These are phyloP conservation scores for Fraxinus ornus DNA, from an alignment of 305 asterid species.

Conservation along the genomic window DNA sequence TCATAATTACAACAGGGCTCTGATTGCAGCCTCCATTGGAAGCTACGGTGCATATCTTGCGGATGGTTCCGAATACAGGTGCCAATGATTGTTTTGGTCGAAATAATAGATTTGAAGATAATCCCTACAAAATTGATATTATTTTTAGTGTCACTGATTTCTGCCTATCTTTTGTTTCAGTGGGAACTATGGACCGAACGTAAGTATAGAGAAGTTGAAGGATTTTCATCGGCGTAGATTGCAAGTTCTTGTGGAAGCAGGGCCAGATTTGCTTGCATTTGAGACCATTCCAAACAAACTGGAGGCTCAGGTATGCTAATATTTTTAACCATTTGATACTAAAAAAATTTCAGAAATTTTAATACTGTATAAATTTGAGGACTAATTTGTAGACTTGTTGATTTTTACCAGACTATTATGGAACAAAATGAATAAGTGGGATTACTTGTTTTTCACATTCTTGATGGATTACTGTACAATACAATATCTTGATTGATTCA, in stretches of 20 bases:
- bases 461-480: neutral
- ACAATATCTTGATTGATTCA: neutral
- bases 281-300: conserved; percentile 89
- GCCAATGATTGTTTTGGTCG: neutral
- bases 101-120: neutral
- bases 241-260: conserved; percentile 72
- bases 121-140: neutral
- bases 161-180: conserved; percentile 29
- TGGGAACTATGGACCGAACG: conserved; percentile 56
- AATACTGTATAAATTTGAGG: neutral
- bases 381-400: neutral
- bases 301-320: conserved; percentile 63
- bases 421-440: neutral
- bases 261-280: conserved; percentile 75
- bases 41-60: conserved; percentile 92
- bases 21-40: conserved; percentile 85
- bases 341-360: neutral
- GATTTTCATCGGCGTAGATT: conserved; percentile 74
- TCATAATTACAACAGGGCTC: conserved; percentile 47
- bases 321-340: neutral
- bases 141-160: neutral
- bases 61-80: conserved; percentile 91
- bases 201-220: conserved; percentile 53
- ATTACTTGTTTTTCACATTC: neutral
- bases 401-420: neutral